These are phyloP conservation scores for Juncus effusus DNA, from an alignment of 176 grass and related monocot genomes.

Conservation along the genomic window DNA sequence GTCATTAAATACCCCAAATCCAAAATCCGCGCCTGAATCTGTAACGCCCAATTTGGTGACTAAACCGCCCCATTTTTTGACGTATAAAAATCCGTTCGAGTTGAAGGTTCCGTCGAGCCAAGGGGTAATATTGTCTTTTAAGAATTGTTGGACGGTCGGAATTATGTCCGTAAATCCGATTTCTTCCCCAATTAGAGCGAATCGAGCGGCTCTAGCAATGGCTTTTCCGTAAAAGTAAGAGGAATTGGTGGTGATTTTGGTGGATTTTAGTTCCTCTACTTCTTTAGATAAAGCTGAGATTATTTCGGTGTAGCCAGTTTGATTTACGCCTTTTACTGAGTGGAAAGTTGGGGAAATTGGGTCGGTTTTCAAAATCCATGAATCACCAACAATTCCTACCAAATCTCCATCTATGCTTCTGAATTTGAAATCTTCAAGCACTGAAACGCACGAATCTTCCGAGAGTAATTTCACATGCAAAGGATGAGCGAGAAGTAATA, in stretches of 20 bases:
- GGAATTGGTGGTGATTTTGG: conserved; percentile 54
- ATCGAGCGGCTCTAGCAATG: conserved; percentile 66
- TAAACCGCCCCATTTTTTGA: conserved; percentile 70
- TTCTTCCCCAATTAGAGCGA: conserved; percentile 80
- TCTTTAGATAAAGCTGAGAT: conserved; percentile 53
- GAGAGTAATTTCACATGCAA: conserved; percentile 78
- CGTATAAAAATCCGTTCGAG: conserved; percentile 71
- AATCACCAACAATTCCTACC: conserved; percentile 73
- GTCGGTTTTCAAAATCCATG: conserved; percentile 54
- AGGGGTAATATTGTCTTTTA: conserved; percentile 56
- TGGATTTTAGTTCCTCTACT: conserved; percentile 40
- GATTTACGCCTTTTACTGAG: conserved; percentile 54
- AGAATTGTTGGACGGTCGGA: conserved; percentile 47
- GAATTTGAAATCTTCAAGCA: conserved; percentile 73
- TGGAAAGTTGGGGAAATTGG: conserved; percentile 64
- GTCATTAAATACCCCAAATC: conserved; percentile 86
- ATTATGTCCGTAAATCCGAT: conserved; percentile 63
- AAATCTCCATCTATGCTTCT: conserved; percentile 92
- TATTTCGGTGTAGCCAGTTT: conserved; percentile 58
- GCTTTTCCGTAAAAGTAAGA: conserved; percentile 97
- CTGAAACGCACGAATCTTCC: conserved; percentile 19
- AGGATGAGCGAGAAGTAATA: conserved; percentile 82
- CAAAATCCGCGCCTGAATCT: conserved; percentile 73
- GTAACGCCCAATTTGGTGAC: conserved; percentile 54
- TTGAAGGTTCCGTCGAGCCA: conserved; percentile 83